Base-by-base conservation (phyloP, 441 rosid genomes). In the Isatis lusitanica region DNA sequence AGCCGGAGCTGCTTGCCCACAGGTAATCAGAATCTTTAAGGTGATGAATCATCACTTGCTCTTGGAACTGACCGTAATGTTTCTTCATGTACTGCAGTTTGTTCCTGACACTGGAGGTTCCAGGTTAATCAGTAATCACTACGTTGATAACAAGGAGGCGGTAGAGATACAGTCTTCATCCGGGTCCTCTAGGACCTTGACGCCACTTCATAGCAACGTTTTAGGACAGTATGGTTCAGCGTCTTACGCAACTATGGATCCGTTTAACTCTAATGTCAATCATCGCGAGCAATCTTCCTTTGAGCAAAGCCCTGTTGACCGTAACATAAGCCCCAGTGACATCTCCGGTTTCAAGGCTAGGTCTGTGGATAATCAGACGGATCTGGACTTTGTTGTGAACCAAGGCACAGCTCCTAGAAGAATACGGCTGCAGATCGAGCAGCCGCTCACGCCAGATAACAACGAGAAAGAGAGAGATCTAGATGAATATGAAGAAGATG, bases 381-480 rank as follows among this genome's bases (percentile, higher is more conserved):
- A 53, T 74, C 48, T 81, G 1, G 83, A 74, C 58, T 75, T 63
- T 66, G 48, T 67, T 33, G 69, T 42, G 44, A 6, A n/a, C 73
- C 96, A 88, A 79, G 98, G 96, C 55, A 85, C 86, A 79, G 98
- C 97, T 66, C 78, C 82, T 39, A 89, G 96, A 80, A 87, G 98
- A 84, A 62, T 91, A 44, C 86, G 83, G 15, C 80, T 91, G 71
- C 86, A 71, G 56, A 15, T 66, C 2, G 63, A 72, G 4, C 52
- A 0, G 44, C 39, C 81, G 9, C 9, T 58, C 38, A 71, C 42
- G 7, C 26, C 68, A 9, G 31, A 17, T 52, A 65, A 57, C n/a
- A 52, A 63, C 44, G 57, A 42, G 57, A 63, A 63, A 47, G 56
- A 31, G 51, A 66, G 42, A 55, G 75, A 58, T 62, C 36, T 24